A percentile compares a stretch with the other conserved stretches of the same genome.
Conservation (phyloP, 1,284 basidiomycete species). For the Rhodofomes roseus region DNA sequence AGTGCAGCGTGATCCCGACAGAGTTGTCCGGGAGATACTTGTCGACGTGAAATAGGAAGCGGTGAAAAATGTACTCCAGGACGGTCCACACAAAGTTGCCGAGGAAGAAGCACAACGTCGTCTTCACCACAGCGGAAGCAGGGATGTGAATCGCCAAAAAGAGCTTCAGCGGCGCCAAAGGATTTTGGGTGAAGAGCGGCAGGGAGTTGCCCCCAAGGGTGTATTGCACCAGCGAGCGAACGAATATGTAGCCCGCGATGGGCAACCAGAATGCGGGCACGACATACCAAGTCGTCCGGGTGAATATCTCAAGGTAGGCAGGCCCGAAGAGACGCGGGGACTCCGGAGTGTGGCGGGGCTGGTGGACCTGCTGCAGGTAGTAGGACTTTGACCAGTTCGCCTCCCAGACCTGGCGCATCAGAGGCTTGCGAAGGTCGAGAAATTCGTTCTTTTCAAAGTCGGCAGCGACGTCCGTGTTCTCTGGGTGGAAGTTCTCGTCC, state of each 20-base stretch:
- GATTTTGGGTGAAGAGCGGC: constrained; percentile 52
- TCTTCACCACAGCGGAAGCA: constrained; percentile 43
- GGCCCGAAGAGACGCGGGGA: constrained; percentile 89
- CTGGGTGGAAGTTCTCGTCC: constrained; percentile 72
- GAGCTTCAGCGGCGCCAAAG: constrained; percentile 48
- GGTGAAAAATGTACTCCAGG: constrained; percentile 93
- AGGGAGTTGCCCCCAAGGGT: constrained; percentile 43
- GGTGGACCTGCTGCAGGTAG: constrained; percentile 95
- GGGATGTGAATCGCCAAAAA: constrained; percentile 41
- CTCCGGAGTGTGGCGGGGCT: constrained; percentile 86
- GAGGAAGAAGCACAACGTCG: constrained; percentile 64
- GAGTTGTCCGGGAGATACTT: constrained; percentile 83
- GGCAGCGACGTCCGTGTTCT: constrained; percentile 74
- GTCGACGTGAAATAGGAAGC: constrained; percentile 98
- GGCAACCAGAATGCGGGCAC: constrained; percentile 93
- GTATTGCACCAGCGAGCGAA: constrained; percentile 84
- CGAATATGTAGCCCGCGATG: constrained; percentile 79
- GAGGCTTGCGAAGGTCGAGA: constrained; percentile 85
- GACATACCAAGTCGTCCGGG: constrained; percentile 92
- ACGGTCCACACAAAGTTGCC: constrained; percentile 95
- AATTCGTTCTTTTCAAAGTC: constrained; percentile 91
- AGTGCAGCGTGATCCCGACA: constrained; percentile 83
- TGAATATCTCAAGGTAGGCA: constrained; percentile 81
- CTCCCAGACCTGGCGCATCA: constrained; percentile 83
- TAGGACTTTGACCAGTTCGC: constrained; percentile 91